Percentiles rank a stretch among this genome's conserved stretches.
Evolutionary conservation across 73 alveolate genomes (phyloP).

Genomic region (Stentor roeselii): DNA sequence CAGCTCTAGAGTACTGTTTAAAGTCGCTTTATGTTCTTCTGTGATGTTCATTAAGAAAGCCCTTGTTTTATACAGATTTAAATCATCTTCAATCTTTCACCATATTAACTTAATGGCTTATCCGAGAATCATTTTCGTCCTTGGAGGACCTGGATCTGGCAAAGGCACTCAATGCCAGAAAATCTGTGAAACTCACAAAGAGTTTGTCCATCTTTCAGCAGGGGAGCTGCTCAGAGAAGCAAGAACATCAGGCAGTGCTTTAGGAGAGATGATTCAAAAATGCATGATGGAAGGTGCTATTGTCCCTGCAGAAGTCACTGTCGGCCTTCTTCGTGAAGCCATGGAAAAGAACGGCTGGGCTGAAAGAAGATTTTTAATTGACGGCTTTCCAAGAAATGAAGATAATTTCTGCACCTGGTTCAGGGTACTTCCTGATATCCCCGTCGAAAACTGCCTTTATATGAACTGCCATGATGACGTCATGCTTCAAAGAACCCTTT

Average conservation of each 20-base stretch:
- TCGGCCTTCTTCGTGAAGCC: constrained; percentile 45
- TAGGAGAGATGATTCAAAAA: constrained; percentile 51
- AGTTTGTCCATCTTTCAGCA: constrained; percentile 71
- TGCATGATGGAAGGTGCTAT: constrained; percentile 62
- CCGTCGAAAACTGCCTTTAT: constrained; percentile 49
- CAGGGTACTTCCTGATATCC: constrained; percentile 35
- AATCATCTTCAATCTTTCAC: too few species aligned
- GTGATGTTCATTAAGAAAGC: constrained; percentile 2
- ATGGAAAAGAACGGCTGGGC: constrained; percentile 55
- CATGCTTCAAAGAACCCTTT: constrained; percentile 80
- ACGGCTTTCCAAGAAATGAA: constrained; percentile 85
- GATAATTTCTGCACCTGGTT: constrained; percentile 80
- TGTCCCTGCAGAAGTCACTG: constrained; percentile 72
- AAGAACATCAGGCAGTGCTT: constrained; percentile 30
- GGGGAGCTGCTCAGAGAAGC: constrained; percentile 82
- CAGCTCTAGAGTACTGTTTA: neutral
- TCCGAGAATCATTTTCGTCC: constrained; percentile 44
- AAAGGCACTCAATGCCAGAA: constrained; percentile 88
- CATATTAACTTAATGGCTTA: too few species aligned
- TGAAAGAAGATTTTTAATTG: constrained; percentile 60
- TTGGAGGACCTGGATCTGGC: constrained; percentile 93
- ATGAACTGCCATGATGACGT: constrained; percentile 88
- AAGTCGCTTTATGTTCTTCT: neutral
- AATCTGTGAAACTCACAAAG: constrained; percentile 49
- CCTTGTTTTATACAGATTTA: too few species aligned